Evolutionary conservation across 192 early-diverging fungal genomes (phyloP).

Genomic region (Allomyces javanicus): DNA sequence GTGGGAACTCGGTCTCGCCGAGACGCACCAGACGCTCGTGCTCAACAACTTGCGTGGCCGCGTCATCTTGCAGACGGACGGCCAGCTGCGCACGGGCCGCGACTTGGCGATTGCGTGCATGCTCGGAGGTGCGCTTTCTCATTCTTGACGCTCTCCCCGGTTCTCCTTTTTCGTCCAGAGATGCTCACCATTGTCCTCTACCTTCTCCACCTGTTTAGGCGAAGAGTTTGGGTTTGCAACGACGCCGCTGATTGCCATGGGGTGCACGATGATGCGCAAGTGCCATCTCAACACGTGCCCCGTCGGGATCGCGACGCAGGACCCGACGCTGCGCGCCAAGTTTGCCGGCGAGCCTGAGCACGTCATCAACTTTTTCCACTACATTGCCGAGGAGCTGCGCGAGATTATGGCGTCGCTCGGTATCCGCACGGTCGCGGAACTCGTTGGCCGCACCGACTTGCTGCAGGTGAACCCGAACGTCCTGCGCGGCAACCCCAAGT

Average conservation of each 20-base stretch:
- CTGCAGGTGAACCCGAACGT: slow-evolving; percentile 49
- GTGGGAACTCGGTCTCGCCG: slow-evolving; percentile 97
- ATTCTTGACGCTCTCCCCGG: no score
- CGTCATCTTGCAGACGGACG: slow-evolving; percentile 92
- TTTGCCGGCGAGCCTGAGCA: slow-evolving; percentile 91
- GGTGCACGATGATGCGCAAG: slow-evolving; percentile 91
- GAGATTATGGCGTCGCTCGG: slow-evolving; percentile 86
- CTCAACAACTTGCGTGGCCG: slow-evolving; percentile 90
- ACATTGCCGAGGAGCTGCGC: slow-evolving; percentile 84
- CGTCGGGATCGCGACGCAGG: slow-evolving; percentile 95
- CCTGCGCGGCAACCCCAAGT: slow-evolving; percentile 55
- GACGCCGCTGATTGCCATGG: slow-evolving; percentile 89
- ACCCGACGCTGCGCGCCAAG: slow-evolving; percentile 77
- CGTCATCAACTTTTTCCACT: slow-evolving; percentile 97
- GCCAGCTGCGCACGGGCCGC: slow-evolving; percentile 90
- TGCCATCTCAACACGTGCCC: slow-evolving; percentile 86
- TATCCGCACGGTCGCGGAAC: slow-evolving; percentile 78
- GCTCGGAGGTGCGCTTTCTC: slow-evolving; percentile 38
- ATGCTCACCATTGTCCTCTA: no score
- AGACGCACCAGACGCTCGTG: slow-evolving; percentile 96
- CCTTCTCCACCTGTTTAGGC: slow-evolving; percentile 7
- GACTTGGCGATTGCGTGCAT: slow-evolving; percentile 95
- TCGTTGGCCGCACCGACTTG: slow-evolving; percentile 85
- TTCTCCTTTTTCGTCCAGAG: no score
- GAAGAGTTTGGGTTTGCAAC: slow-evolving; percentile 99